phyloP scores from a whole-genome alignment of 1,284 basidiomycete genomes.

The Exsudoporus floridanus region DNA sequence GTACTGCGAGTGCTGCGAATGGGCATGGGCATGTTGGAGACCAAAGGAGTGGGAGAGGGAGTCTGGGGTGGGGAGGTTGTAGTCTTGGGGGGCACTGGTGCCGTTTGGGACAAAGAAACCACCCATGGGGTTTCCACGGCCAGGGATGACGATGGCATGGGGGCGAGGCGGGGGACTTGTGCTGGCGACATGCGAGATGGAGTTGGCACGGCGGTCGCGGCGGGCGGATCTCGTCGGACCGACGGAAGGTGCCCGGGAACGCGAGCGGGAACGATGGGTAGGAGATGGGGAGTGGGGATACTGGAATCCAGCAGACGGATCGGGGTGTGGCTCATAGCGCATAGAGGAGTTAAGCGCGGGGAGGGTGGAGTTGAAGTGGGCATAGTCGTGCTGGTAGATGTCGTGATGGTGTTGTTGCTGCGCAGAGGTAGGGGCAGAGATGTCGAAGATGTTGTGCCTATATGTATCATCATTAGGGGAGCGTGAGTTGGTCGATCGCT shows the following conservation, averaged over 20 bases:
- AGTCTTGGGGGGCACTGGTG: slow-evolving; percentile 25
- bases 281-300: slow-evolving; percentile 37
- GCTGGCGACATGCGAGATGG: slow-evolving; percentile 51
- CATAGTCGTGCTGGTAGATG: slow-evolving; percentile 29
- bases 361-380: slow-evolving; percentile 57
- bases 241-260: slow-evolving; percentile 45
- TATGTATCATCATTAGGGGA: slow-evolving; percentile 39
- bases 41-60: slow-evolving; percentile 35
- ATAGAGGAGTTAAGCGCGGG: slow-evolving; percentile 60
- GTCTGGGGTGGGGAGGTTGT: slow-evolving; percentile 37
- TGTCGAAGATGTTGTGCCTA: slow-evolving; percentile 74
- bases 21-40: slow-evolving; percentile 16
- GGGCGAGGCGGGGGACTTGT: slow-evolving; percentile 45
- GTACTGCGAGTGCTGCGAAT: slow-evolving; percentile 22
- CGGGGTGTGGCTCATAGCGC: slow-evolving; percentile 53
- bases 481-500: slow-evolving; percentile 35
- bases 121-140: slow-evolving; percentile 33
- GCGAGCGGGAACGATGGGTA: slow-evolving; percentile 44
- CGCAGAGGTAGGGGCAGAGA: slow-evolving; percentile 45
- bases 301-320: slow-evolving; percentile 34
- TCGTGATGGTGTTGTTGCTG: slow-evolving; percentile 27
- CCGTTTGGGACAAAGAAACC: slow-evolving; percentile 35
- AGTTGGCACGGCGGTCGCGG: slow-evolving; percentile 48
- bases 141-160: slow-evolving; percentile 61
- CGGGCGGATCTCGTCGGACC: slow-evolving; percentile 50